phyloP scores from a whole-genome alignment of 768 basidiomycete genomes.

The Trametes gibbosa region DNA sequence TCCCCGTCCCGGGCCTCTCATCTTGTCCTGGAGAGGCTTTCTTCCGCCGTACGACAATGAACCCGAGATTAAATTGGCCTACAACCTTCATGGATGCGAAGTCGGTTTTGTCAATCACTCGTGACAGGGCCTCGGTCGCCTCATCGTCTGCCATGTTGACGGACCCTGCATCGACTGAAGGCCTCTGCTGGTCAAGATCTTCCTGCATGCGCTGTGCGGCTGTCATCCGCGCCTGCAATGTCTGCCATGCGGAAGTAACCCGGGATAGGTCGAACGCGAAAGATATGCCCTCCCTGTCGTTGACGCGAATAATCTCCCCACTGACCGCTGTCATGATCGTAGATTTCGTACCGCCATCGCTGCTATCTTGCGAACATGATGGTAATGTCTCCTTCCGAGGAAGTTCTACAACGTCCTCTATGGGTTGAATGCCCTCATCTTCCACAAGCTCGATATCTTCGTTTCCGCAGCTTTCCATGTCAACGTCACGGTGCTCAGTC shows the following conservation, averaged over 20 bases:
- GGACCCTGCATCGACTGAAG: constrained; percentile 16
- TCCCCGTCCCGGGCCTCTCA: constrained; percentile 18
- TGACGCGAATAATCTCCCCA: constrained; percentile 17
- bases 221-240: constrained; percentile 1
- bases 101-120: constrained; percentile 85
- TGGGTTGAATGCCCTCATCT: too few species aligned
- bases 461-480: constrained; percentile 20
- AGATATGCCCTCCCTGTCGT: constrained; percentile 1
- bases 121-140: constrained; percentile 67
- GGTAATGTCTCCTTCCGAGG: too few species aligned
- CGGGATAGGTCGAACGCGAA: constrained; percentile 11
- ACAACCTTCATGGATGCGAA: constrained; percentile 80
- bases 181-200: background rate
- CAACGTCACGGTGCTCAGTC: constrained; percentile 11
- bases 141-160: constrained; percentile 49
- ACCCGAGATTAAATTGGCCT: constrained; percentile 96
- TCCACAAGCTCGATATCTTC: background rate
- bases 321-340: background rate
- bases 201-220: constrained; percentile 3
- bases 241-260: constrained; percentile 9
- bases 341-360: background rate
- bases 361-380: background rate
- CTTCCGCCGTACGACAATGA: constrained; percentile 78
- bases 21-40: constrained; percentile 22
- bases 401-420: too few species aligned